Base-by-base conservation (phyloP, 1,284 basidiomycete genomes). In the Cryptococcus sp. region DNA sequence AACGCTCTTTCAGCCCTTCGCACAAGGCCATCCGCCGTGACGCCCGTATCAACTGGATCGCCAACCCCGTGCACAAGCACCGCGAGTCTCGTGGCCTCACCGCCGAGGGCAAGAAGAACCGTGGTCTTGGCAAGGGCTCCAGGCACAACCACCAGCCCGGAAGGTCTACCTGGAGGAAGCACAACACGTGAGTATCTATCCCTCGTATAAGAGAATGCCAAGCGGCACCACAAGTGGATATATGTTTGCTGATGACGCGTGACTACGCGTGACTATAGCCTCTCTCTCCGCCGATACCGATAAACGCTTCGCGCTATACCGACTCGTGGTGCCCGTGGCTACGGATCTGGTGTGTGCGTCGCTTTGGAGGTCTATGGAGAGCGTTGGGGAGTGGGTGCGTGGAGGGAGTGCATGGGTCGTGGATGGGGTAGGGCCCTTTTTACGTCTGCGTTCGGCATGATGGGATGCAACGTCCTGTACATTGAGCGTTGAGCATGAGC, bases 21-120 rank as follows among this genome's bases (percentile, higher is more conserved):
- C 81, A 82, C 81, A 82, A 82, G 78, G 82, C 81, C 48, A 88
- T 97, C 81, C 91, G 92, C 67, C 90, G 93, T 66, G 95, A 99
- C 78, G 82, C 95, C 66, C 86, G 93, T 73, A 97, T 99, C 85
- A 98, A 92, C 88, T 98, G 94, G 95, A 99, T 99, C 82, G 84
- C 85, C 78, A 93, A 95, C 81, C 89, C 95, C 25, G 95, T 99
- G 57, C 96, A 99, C 89, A 99, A 98, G 84, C 92, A 89, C 79
- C 89, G 96, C 78, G 96, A 99, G 82, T 86, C 91, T 70, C 92
- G 96, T 80, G 96, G 96, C 71, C 92, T 99, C 72, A 99, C 96
- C 75, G 88, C 88, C 77, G 88, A 91, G 69, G 95, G 95, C 78
- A 97, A 98, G 83, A 88, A 93, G 84, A 80, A 80, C 78, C 70